Conservation (phyloP, 371 early-diverging fungal species). For the Lichtheimia ramosa region DNA sequence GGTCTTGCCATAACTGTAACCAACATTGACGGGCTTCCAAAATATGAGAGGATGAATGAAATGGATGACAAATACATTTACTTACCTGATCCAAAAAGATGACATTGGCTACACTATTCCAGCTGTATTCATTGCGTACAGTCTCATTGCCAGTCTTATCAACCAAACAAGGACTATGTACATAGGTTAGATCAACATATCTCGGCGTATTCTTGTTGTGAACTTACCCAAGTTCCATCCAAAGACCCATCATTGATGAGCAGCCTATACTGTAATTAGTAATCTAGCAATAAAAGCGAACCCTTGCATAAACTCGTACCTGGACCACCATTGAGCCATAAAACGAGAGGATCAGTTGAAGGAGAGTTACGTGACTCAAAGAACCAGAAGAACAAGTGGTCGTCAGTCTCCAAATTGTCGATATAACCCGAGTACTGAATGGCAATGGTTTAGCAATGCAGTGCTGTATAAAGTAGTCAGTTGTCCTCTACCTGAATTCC, state of each 20-base stretch:
- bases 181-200: background rate
- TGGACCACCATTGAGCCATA: conserved; percentile 82
- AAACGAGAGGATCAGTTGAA: conserved; percentile 71
- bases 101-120: conserved; percentile 81
- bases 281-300: background rate
- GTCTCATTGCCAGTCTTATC: conserved; percentile 59
- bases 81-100: conserved; percentile 78
- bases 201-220: background rate
- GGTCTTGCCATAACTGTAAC: conserved; percentile 71
- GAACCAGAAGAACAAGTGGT: conserved; percentile 83
- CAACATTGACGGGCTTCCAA: conserved; percentile 69
- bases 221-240: conserved; percentile 73
- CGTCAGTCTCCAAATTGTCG: conserved; percentile 52
- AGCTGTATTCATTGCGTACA: conserved; percentile 59
- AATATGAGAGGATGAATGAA: background rate
- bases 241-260: conserved; percentile 72
- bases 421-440: conserved; percentile 57
- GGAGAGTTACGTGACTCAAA: conserved; percentile 79
- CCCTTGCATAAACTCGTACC: conserved; percentile 18
- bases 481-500: conserved; percentile 28
- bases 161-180: conserved; percentile 60
- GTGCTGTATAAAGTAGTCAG: background rate
- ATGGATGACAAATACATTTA: background rate
- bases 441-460: background rate
- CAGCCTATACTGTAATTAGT: conserved; percentile 39